These are phyloP conservation scores for Paraleonurus japonicus DNA, from an alignment of 257 asterid species.

Conservation along the genomic window DNA sequence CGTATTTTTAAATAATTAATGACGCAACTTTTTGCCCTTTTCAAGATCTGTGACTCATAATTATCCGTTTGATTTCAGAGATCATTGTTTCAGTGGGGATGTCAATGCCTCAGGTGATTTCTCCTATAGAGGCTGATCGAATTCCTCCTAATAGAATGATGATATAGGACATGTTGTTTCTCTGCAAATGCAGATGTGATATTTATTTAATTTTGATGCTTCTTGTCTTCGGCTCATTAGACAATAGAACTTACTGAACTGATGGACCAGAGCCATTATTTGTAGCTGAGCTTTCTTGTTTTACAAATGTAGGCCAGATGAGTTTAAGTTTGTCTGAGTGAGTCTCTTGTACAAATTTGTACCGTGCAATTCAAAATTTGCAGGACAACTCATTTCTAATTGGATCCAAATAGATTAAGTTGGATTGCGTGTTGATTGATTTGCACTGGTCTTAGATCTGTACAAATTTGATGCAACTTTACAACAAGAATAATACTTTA, in stretches of 20 bases:
- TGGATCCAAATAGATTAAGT: too few species aligned
- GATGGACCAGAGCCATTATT: neutral
- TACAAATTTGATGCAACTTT: neutral
- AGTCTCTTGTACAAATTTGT: too few species aligned
- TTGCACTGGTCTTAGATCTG: too few species aligned
- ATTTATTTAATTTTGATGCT: neutral
- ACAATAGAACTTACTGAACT: neutral
- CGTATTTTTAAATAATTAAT: neutral
- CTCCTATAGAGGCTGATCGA: slow-evolving; percentile 47
- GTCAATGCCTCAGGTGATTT: slow-evolving; percentile 85
- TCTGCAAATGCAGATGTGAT: neutral
- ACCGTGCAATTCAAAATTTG: too few species aligned
- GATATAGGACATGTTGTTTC: slow-evolving; percentile 23
- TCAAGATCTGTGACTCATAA: slow-evolving; percentile 3
- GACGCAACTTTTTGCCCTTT: neutral
- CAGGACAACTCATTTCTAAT: too few species aligned
- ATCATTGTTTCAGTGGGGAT: slow-evolving; percentile 88
- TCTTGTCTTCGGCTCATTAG: neutral
- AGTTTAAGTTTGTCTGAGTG: slow-evolving; percentile 2
- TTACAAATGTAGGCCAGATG: slow-evolving; percentile 16
- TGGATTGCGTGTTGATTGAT: too few species aligned
- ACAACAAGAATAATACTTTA: neutral
- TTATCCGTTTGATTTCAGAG: slow-evolving; percentile 48
- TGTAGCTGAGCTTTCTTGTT: slow-evolving; percentile 13
- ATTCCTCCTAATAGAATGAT: slow-evolving; percentile 51